Evolutionary conservation across 169 alveolate genomes (phyloP), one percentile per base, ranked within the genome.

Genomic region (Plasmodium adleri): DNA sequence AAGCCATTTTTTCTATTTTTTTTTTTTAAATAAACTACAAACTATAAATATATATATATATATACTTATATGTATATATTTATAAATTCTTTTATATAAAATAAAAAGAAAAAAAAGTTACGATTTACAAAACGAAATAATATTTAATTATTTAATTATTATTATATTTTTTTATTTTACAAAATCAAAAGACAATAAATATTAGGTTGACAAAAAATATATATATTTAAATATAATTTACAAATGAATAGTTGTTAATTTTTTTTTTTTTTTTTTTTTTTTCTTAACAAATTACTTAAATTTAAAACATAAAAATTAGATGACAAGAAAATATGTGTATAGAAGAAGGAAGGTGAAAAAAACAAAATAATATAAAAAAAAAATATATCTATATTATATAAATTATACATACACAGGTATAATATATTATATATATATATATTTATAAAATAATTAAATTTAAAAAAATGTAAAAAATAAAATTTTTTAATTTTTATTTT

Each of bases 151-250:
- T 54, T 43, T 63, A 49, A 50, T 45, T 20, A 56, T 71, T 26
- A 9, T 76, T 20, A 43, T 49, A 63, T 52, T 63, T 76, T 28
- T 50, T 64, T 15, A 12, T 49, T 76, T 12, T 67, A 67, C n/a
- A 26, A 64, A 75, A 39, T 54, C 56, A 56, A 80, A 80, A 80
- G 70, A 80, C 67, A 78, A 80, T 52, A 49, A 32, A 47, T 52
- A 17, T 49, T 54, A 43, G 17, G n/a, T 15, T 52, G 6, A 28
- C 5, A 28, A 28, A 28, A 28, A 28, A 28, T 28, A 28, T 28
- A 28, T 28, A 28, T 28, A 28, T 28, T 28, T 28, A 52, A 66
- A 45, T 67, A 49, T 47, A 71, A 10, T 26, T 63, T 39, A 45
- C 22, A 10, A 52, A 20, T 74, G 13, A 76, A 20, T 39, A 1